These are phyloP conservation scores for Monosporascus sp. DNA, from an alignment of 2,329 filamentous ascomycete genomes.

Conservation along the genomic window DNA sequence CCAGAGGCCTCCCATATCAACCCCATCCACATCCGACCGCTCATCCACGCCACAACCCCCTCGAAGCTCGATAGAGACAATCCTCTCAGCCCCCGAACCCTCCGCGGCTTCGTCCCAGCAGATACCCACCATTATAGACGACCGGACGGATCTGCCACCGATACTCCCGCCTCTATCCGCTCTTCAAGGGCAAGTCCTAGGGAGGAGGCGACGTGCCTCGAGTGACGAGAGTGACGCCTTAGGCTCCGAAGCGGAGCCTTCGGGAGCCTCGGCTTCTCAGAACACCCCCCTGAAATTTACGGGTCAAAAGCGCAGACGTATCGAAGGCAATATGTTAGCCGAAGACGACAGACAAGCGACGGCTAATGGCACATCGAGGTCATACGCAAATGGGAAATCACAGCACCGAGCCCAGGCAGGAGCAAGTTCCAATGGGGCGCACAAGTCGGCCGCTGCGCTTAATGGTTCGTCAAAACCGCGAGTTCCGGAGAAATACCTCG, in stretches of 20 bases:
- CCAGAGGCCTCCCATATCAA: conserved; percentile 40
- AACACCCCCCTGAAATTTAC: conserved; percentile 18
- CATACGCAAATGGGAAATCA: conserved; percentile 52
- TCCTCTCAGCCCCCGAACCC: conserved; percentile 34
- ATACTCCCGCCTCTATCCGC: conserved; percentile 5
- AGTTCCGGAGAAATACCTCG: conserved; percentile 54
- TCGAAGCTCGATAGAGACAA: conserved; percentile 41
- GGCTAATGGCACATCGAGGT: conserved; percentile 48
- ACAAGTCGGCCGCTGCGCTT: conserved; percentile 38
- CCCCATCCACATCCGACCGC: conserved; percentile 64
- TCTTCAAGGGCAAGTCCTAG: conserved; percentile 37
- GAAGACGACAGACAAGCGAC: conserved; percentile 45
- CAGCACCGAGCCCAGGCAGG: conserved; percentile 36
- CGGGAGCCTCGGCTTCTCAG: conserved; percentile 18
- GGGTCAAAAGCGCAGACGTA: conserved; percentile 54
- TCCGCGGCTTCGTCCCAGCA: conserved; percentile 10
- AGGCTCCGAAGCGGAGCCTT: conserved; percentile 12
- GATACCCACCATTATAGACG: conserved; percentile 12
- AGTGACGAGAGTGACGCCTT: conserved; percentile 28
- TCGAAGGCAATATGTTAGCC: conserved; percentile 55
- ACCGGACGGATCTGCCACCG: conserved; percentile 6
- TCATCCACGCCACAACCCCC: conserved; percentile 52
- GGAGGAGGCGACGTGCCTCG: conserved; percentile 48
- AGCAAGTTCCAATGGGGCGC: conserved; percentile 40
- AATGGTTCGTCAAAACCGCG: conserved; percentile 48